Percentiles rank a stretch among this genome's conserved stretches.
Conservation (phyloP, 176 grass and related monocot species). For the Eragrostis curvula region DNA sequence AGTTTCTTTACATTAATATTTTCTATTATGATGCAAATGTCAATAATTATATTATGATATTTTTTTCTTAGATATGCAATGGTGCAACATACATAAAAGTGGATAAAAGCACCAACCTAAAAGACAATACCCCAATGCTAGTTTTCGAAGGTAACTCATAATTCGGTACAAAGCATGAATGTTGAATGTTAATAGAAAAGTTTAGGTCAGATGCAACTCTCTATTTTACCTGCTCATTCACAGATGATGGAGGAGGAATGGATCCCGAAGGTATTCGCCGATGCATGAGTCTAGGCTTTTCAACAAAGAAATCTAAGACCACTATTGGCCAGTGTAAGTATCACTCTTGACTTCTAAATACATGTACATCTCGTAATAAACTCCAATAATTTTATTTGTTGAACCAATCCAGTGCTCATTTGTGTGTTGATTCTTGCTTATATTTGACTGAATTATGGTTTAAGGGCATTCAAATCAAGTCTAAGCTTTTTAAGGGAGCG, state of each 20-base stretch:
- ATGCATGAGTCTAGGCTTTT: conserved; percentile 98
- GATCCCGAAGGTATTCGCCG: conserved; percentile 84
- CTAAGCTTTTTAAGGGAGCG: neutral
- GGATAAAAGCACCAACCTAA: conserved; percentile 76
- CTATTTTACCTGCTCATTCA: conserved; percentile 22
- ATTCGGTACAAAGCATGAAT: neutral
- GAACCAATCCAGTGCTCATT: conserved; percentile 15
- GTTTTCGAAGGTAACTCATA: conserved; percentile 88
- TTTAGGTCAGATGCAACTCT: neutral
- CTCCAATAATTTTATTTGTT: neutral
- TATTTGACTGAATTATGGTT: conserved; percentile 10
- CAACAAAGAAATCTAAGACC: conserved; percentile 93
- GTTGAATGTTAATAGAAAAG: neutral
- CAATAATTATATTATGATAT: conserved; percentile 40
- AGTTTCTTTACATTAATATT: conserved; percentile 1
- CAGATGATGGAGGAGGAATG: conserved; percentile 98
- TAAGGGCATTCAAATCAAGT: neutral
- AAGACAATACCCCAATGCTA: conserved; percentile 84
- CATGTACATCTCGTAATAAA: neutral
- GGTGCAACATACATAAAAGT: conserved; percentile 91
- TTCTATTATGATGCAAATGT: neutral
- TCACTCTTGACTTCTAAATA: conserved; percentile 23
- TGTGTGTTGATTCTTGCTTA: neutral
- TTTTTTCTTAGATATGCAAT: conserved; percentile 66
- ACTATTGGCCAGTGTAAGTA: conserved; percentile 93